Evolutionary conservation across 805 yeast species (phyloP).

Genomic region (Saccharomycodes ludwigii): DNA sequence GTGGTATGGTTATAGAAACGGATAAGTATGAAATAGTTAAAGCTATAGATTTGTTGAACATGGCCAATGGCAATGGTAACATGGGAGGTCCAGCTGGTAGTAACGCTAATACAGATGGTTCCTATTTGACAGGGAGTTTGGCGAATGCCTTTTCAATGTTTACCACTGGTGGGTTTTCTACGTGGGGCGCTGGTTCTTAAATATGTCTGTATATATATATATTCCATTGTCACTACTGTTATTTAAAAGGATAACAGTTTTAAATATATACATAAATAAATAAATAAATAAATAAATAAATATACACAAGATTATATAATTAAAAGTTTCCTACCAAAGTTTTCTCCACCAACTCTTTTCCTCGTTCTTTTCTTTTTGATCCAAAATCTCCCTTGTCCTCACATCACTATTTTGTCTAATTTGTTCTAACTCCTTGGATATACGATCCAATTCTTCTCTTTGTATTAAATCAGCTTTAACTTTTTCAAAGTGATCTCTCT

Average conservation of each 20-base stretch:
- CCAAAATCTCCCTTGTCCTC: conserved; percentile 23
- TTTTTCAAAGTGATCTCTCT: conserved; percentile 31
- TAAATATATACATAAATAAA: conserved; percentile 1
- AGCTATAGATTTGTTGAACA: conserved; percentile 51
- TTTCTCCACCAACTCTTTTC: conserved; percentile 19
- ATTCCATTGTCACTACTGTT: not conserved
- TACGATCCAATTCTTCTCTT: conserved; percentile 21
- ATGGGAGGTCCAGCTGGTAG: no score
- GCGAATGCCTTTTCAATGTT: conserved; percentile 2
- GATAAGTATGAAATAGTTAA: conserved; percentile 67
- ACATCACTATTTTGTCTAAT: conserved; percentile 28
- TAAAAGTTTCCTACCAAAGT: conserved; percentile 1
- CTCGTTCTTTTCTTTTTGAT: conserved; percentile 23
- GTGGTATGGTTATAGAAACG: conserved; percentile 96
- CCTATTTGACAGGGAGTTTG: no score
- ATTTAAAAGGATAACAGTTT: not conserved
- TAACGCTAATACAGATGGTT: not conserved
- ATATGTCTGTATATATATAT: not conserved
- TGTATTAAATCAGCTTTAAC: conserved; percentile 23
- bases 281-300: conserved; percentile 1
- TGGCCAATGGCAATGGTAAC: not conserved
- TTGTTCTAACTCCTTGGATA: conserved; percentile 26
- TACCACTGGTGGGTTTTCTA: conserved; percentile 1
- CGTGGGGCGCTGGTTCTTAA: not conserved
- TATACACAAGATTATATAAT: conserved; percentile 3